Conservation (phyloP, 495 filamentous ascomycete species). For the Aspergillus coremiiformis region DNA sequence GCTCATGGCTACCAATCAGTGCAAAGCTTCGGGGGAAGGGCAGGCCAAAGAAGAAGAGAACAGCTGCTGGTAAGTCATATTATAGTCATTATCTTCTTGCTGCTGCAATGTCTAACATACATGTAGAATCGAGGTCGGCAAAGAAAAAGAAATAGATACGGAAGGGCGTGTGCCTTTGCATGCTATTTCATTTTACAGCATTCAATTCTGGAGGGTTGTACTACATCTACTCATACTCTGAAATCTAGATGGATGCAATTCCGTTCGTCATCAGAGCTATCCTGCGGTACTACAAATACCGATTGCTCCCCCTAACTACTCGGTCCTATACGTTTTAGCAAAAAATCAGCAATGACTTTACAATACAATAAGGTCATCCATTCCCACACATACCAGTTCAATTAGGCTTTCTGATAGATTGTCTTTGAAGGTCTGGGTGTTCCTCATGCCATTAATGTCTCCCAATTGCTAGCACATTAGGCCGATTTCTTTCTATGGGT, state of each 20-base stretch:
- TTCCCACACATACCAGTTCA: too few relatives aligned
- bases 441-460: too few relatives aligned
- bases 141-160: constrained; percentile 39
- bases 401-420: too few relatives aligned
- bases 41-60: constrained; percentile 83
- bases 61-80: constrained; percentile 48
- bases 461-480: too few relatives aligned
- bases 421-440: too few relatives aligned
- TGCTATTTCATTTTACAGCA: neutral
- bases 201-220: neutral
- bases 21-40: constrained; percentile 78
- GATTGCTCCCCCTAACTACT: neutral
- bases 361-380: too few relatives aligned
- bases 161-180: neutral
- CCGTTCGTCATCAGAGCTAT: neutral
- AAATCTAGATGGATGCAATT: neutral
- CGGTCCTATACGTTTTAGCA: too few relatives aligned
- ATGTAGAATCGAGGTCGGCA: constrained; percentile 31
- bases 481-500: too few relatives aligned
- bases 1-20: constrained; percentile 27
- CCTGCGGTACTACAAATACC: neutral
- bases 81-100: neutral
- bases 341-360: too few relatives aligned
- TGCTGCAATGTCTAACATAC: constrained; percentile 1
- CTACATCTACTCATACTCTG: neutral